Base-by-base conservation (phyloP, 2,329 filamentous ascomycete genomes). In the Colletotrichum coccodes region DNA sequence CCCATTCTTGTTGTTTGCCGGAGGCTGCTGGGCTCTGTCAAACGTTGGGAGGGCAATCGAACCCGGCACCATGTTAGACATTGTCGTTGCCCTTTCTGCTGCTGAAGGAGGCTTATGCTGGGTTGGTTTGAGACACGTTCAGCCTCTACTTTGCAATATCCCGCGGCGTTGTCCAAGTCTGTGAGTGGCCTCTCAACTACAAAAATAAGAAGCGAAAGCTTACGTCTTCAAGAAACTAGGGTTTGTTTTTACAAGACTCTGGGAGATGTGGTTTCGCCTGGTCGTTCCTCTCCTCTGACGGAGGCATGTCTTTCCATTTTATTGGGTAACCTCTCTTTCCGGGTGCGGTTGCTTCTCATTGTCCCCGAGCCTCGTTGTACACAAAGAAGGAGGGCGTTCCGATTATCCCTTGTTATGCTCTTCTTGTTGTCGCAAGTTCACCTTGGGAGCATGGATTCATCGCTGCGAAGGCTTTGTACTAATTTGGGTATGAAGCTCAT, bases 11-110 rank as follows among this genome's bases (percentile, higher is more conserved):
- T 9, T 36, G 42, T 58, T 23, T 42, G 34, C 14, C 28, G 47
- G 3, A 34, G 23, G 9, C 28, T 44, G 26, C 28, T 30, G 62
- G 2, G 26, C 12, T 21, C 38, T 12, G 23, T 32, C 16, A n/a
- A 57, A 57, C 18, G 53, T 61, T 7, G 64, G 64, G 36, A 67
- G 64, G 50, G 58, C 50, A 34, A 67, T 63, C n/a, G 3, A 42
- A 36, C 47, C 42, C 23, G 64, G 64, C 18, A 67, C 58, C 38
- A 32, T 26, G 12, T 42, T 14, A 16, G 64, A 59, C 64, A 58
- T 67, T 8, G n/a, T 53, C 16, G 30, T 28, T 12, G 18, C 11
- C 14, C 36, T 23, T 16, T 1, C 28, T 16, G 12, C 14, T 44
- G 11, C 50, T 56, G 38, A 34, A 49, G 21, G 30, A 34, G 40